Evolutionary conservation across 805 yeast genomes (phyloP).

Genomic region (Metschnikowia proteae): DNA sequence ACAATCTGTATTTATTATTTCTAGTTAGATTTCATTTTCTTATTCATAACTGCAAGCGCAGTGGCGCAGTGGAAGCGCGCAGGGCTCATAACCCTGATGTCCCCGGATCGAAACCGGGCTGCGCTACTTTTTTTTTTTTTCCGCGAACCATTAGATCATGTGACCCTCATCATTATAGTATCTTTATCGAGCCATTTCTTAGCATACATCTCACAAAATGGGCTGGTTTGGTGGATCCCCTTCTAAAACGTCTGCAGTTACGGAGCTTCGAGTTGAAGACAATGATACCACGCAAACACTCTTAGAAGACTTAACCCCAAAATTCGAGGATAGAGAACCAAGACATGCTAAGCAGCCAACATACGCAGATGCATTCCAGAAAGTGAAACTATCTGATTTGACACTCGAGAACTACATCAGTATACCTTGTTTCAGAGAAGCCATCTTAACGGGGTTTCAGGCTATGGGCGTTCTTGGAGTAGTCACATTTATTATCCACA

Average conservation of each 20-base stretch:
- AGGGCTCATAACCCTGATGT: slow-evolving; percentile 99
- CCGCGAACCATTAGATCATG: slow-evolving; percentile 9
- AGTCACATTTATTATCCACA: slow-evolving; percentile 63
- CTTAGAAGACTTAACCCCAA: slow-evolving; percentile 52
- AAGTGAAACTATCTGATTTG: slow-evolving; percentile 50
- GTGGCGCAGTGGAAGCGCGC: slow-evolving; percentile 99
- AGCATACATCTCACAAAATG: slow-evolving; percentile 24
- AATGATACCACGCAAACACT: slow-evolving; percentile 25
- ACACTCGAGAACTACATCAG: slow-evolving; percentile 44
- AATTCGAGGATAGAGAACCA: slow-evolving; percentile 38
- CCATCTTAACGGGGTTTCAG: slow-evolving; percentile 70
- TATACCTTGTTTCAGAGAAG: slow-evolving; percentile 79
- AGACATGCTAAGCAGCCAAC: slow-evolving; percentile 13
- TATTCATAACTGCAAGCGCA: slow-evolving; percentile 52
- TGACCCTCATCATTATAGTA: background rate
- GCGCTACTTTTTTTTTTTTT: slow-evolving; percentile 57
- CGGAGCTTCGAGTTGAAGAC: slow-evolving; percentile 22
- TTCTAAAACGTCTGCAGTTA: slow-evolving; percentile 35
- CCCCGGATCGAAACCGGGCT: slow-evolving; percentile 96
- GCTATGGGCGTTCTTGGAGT: slow-evolving; percentile 68
- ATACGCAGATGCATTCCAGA: slow-evolving; percentile 38
- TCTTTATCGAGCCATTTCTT: background rate
- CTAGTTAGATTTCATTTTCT: too few relatives aligned
- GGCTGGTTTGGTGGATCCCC: slow-evolving; percentile 43
- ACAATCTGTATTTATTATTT: background rate